These are phyloP conservation scores for Apiotrichum brassicae DNA, from an alignment of 1,284 basidiomycete genomes.

Conservation along the genomic window DNA sequence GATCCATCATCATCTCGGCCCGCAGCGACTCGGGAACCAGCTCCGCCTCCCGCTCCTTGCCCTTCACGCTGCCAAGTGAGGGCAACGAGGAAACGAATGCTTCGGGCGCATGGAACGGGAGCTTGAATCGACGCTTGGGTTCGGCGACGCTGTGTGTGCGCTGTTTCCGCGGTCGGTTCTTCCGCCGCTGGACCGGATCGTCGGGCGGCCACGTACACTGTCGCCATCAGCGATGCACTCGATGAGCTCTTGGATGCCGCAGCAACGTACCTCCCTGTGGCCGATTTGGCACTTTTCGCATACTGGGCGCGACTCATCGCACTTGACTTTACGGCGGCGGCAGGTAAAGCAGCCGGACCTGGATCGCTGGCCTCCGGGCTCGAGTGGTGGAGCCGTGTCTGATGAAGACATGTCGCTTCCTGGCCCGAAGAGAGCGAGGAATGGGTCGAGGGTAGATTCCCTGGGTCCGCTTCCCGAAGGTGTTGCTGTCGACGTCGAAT, in stretches of 20 bases:
- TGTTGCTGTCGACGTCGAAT: background rate
- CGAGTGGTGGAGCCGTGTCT: background rate
- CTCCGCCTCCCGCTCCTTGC: slow-evolving; percentile 21
- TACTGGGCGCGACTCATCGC: slow-evolving; percentile 32
- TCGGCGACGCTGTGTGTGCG: slow-evolving; percentile 16
- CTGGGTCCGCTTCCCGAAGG: background rate
- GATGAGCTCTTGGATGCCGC: background rate
- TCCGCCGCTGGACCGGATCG: slow-evolving; percentile 27
- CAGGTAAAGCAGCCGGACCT: slow-evolving; percentile 37
- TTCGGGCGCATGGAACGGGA: slow-evolving; percentile 19
- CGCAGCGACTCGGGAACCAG: slow-evolving; percentile 24
- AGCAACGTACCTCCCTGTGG: slow-evolving; percentile 24
- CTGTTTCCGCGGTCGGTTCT: slow-evolving; percentile 23
- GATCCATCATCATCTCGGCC: slow-evolving; percentile 37
- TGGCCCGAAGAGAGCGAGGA: slow-evolving; percentile 16
- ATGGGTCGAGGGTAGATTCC: slow-evolving; percentile 13
- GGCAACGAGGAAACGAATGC: slow-evolving; percentile 17
- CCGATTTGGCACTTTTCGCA: slow-evolving; percentile 34
- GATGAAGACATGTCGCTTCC: slow-evolving; percentile 1
- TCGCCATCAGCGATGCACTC: background rate
- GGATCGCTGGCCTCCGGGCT: slow-evolving; percentile 20
- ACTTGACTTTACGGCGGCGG: slow-evolving; percentile 38
- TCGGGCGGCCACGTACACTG: slow-evolving; percentile 33
- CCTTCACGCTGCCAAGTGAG: slow-evolving; percentile 19
- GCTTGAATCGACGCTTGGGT: slow-evolving; percentile 20